Evolutionary conservation across 345 rosid genomes (phyloP).

Genomic region (Melastoma malabathricum): DNA sequence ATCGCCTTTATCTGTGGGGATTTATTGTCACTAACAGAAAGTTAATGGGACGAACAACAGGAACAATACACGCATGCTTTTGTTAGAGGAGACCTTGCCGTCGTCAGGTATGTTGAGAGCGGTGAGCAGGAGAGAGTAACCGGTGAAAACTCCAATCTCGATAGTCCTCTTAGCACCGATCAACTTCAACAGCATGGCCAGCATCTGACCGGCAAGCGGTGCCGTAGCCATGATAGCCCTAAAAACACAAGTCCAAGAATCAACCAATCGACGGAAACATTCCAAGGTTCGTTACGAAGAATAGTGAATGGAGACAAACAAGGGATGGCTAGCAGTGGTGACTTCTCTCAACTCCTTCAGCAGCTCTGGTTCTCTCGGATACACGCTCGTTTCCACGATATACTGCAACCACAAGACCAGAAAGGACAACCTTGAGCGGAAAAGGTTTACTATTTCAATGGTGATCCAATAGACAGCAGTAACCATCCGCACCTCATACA

Average conservation of each 20-base stretch:
- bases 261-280: background rate
- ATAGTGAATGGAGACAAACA: constrained; percentile 5
- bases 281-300: too few relatives aligned
- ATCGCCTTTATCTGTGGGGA: constrained; percentile 6
- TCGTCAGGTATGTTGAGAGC: constrained; percentile 59
- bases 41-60: too few relatives aligned
- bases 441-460: too few relatives aligned
- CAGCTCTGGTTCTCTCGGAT: constrained; percentile 43
- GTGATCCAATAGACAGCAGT: too few relatives aligned
- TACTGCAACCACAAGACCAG: constrained; percentile 20
- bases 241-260: background rate
- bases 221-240: constrained; percentile 38
- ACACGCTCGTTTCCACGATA: constrained; percentile 46
- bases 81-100: constrained; percentile 25
- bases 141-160: constrained; percentile 59
- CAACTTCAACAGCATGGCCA: constrained; percentile 41
- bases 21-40: too few relatives aligned
- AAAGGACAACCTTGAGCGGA: too few relatives aligned
- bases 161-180: constrained; percentile 42
- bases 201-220: constrained; percentile 57
- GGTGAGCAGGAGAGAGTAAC: constrained; percentile 70
- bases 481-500: too few relatives aligned
- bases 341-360: constrained; percentile 45
- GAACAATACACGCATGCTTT: too few relatives aligned
- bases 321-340: constrained; percentile 32